Percentiles rank a stretch among this genome's conserved stretches.
Conservation (phyloP, 208 protist genomes). For the Crithidia mellificae region DNA sequence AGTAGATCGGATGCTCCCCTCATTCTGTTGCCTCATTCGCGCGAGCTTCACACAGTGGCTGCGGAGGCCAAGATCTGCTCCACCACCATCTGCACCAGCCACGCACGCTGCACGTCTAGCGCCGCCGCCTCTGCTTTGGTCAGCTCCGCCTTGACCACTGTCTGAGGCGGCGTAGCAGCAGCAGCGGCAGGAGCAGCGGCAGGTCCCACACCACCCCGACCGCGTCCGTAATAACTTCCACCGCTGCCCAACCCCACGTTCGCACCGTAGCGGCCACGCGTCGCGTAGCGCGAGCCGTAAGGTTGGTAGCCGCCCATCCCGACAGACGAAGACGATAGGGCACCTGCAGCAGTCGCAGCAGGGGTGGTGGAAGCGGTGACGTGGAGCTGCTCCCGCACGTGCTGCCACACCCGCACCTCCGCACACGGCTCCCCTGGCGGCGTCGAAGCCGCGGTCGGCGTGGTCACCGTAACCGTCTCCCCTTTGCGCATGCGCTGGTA, state of each 20-base stretch:
- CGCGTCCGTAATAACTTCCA: slow-evolving; percentile 22
- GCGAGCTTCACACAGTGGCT: not conserved
- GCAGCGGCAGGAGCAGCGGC: not conserved
- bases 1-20: not conserved
- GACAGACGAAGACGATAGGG: not conserved
- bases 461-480: not conserved
- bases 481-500: slow-evolving; percentile 20
- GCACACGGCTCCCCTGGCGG: slow-evolving; percentile 19
- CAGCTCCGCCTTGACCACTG: slow-evolving; percentile 22
- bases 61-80: slow-evolving; percentile 27
- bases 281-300: slow-evolving; percentile 21
- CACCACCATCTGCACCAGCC: slow-evolving; percentile 37
- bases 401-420: slow-evolving; percentile 27
- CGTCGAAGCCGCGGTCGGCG: not conserved
- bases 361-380: slow-evolving; percentile 4
- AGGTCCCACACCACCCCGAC: slow-evolving; percentile 1
- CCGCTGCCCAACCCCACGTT: slow-evolving; percentile 4
- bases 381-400: slow-evolving; percentile 24
- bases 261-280: slow-evolving; percentile 17
- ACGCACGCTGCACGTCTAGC: slow-evolving; percentile 29
- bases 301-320: slow-evolving; percentile 11
- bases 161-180: not conserved
- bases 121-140: slow-evolving; percentile 10
- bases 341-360: not conserved
- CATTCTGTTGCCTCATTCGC: no score